Percentiles rank a stretch among this genome's conserved stretches.
Conservation (phyloP, 805 yeast genomes). For the Tetrapisispora namnaoensis region DNA sequence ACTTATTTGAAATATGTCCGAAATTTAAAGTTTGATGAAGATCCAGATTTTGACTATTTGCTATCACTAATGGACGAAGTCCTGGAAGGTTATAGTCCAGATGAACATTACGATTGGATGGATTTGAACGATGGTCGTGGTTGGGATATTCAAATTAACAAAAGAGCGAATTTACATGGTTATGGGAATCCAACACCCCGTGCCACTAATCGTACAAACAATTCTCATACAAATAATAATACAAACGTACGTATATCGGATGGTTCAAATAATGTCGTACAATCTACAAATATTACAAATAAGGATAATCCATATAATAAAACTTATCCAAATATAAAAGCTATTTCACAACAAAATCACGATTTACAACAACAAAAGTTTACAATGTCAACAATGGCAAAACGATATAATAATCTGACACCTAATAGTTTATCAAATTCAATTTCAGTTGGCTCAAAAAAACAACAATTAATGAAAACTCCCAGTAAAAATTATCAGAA, state of each 20-base stretch:
- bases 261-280: background rate
- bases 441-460: background rate
- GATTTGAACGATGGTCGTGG: constrained; percentile 70
- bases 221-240: constrained; percentile 1
- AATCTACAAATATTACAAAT: background rate
- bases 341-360: constrained; percentile 2
- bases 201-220: background rate
- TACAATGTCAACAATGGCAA: constrained; percentile 1
- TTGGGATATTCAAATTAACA: constrained; percentile 68
- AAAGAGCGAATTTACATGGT: constrained; percentile 73
- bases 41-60: constrained; percentile 66
- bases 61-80: constrained; percentile 51
- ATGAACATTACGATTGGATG: constrained; percentile 74
- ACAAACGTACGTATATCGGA: background rate
- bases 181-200: constrained; percentile 54
- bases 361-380: constrained; percentile 2
- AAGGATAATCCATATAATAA: background rate
- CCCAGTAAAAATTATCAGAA: background rate
- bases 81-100: constrained; percentile 49
- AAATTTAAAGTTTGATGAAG: constrained; percentile 63
- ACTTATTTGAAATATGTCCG: constrained; percentile 64
- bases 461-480: background rate
- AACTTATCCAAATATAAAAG: constrained; percentile 1
- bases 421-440: constrained; percentile 1
- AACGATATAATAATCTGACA: background rate